Conservation (phyloP, 257 asterid species). For the Nicotiana sylvestris region DNA sequence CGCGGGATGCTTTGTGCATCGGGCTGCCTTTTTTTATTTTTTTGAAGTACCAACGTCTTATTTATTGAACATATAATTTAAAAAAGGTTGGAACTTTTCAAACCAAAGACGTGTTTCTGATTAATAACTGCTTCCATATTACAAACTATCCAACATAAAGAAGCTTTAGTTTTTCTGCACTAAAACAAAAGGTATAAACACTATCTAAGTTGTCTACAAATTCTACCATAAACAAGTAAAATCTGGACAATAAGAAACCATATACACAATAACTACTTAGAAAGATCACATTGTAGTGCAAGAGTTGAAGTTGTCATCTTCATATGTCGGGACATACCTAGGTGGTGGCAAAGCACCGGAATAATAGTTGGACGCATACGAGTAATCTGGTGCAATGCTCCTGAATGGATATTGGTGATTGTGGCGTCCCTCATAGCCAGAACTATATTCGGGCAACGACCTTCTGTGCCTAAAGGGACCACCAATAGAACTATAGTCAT, state of each 20-base stretch:
- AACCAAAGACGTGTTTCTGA: no score
- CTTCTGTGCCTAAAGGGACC: constrained; percentile 16
- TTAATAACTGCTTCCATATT: no score
- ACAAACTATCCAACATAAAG: no score
- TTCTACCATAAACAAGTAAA: neutral
- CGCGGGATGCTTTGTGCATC: no score
- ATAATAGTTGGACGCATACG: neutral
- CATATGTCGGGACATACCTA: constrained; percentile 7
- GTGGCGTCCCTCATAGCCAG: neutral
- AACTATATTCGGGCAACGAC: constrained; percentile 14
- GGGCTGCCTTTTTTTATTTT: no score
- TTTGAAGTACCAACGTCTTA: no score
- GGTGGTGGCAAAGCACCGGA: neutral
- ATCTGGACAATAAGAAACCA: neutral
- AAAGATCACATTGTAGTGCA: neutral
- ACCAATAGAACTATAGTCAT: constrained; percentile 3
- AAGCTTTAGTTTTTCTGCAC: neutral
- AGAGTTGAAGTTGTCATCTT: neutral
- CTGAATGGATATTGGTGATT: neutral
- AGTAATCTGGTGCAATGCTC: neutral
- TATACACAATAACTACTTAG: neutral
- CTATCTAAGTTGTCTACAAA: neutral
- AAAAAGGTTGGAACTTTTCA: no score
- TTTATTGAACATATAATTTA: no score
- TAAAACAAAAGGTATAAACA: neutral